These are phyloP conservation scores for Chlamydomonas schloesseri DNA, from an alignment of 139 green algal genomes.

Conservation along the genomic window DNA sequence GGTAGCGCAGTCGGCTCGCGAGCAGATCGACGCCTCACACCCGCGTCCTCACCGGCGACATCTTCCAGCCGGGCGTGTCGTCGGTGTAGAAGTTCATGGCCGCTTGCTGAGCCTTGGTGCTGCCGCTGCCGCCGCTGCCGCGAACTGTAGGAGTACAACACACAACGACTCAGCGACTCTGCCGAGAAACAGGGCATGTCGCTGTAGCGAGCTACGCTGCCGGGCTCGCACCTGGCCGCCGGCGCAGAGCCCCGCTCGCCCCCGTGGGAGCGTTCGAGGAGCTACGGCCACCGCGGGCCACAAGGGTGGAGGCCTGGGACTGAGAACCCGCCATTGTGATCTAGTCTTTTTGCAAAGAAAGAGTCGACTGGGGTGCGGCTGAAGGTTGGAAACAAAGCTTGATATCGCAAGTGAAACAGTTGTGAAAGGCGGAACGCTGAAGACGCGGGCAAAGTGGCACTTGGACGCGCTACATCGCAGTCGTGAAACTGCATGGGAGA, in stretches of 20 bases:
- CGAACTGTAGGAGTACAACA: neutral
- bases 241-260: slow-evolving; percentile 29
- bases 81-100: slow-evolving; percentile 85
- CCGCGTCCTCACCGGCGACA: slow-evolving; percentile 71
- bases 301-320: slow-evolving; percentile 45
- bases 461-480: too few relatives aligned
- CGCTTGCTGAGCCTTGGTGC: slow-evolving; percentile 42
- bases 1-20: neutral
- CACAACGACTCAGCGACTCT: too few relatives aligned
- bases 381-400: neutral
- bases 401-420: too few relatives aligned
- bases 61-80: slow-evolving; percentile 81
- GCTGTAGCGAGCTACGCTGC: neutral
- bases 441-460: too few relatives aligned
- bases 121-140: neutral
- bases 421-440: too few relatives aligned
- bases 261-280: slow-evolving; percentile 32
- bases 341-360: neutral
- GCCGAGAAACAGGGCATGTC: too few relatives aligned
- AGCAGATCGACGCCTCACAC: neutral
- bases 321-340: slow-evolving; percentile 20
- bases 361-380: neutral
- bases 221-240: slow-evolving; percentile 38
- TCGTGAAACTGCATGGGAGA: too few relatives aligned
- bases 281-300: slow-evolving; percentile 49